Evolutionary conservation across 2,329 filamentous ascomycete species (phyloP), one percentile per base, ranked within the genome.

Genomic region (Simplicillium sp.): DNA sequence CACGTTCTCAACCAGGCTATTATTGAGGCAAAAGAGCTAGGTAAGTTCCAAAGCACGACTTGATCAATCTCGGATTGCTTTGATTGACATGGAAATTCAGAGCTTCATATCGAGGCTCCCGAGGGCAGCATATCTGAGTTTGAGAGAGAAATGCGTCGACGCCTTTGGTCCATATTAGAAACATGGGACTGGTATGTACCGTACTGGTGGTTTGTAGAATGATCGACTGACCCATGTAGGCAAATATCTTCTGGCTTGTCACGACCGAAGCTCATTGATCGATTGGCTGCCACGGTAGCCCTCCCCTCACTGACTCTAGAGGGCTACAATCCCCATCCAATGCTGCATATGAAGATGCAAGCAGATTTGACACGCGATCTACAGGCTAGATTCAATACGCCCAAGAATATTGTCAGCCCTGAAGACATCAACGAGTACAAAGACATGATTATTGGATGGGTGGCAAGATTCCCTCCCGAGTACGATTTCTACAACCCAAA

Each of bases 401-500:
- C 54, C 11, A 52, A 51, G 36, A 52, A 53, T 29, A 46, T 56
- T 28, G 50, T 49, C 29, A 45, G 48, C 7, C 50, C 51, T 2
- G 41, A 54, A 9, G 50, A 64, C 12, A 46, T 55, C 7, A 44
- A 41, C 17, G 52, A 54, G 25, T 56, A 54, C 34, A 56, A 39
- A 33, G 41, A 37, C 7, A 51, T 55, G 11, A 61, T 65, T 15
- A 56, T 66, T n/a, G 53, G 55, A 2, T 71, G 68, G 59, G 57
- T 68, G 31, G 47, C 49, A 3, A 55, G 56, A 5, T 60, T 70
- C n/a, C 68, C 66, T 0, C 50, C 59, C 1, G 54, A 65, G 1
- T 70, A 66, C 44, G 51, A 55, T 15, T 46, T 67, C 25, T 51
- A 55, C 4, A 47, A 62, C 33, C 59, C 68, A 0, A 66, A 72